Percentiles rank a stretch among this genome's conserved stretches.
Evolutionary conservation across 2,329 filamentous ascomycete species (phyloP).

Genomic region (Bipolaris bicolor): DNA sequence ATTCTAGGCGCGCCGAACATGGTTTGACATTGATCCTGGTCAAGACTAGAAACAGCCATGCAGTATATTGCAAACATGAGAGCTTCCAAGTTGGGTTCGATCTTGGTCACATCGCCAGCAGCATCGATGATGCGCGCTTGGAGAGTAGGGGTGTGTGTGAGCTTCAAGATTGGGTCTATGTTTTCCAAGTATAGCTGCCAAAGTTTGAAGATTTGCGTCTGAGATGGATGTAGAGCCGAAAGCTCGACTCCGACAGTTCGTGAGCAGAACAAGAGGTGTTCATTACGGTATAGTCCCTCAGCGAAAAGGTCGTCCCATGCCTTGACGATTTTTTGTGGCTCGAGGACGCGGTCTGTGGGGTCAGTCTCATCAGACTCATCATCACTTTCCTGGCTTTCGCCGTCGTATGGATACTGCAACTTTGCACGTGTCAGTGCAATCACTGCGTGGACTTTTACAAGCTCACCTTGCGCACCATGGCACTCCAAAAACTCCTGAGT

Average conservation of each 20-base stretch:
- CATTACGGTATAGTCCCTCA: constrained; percentile 41
- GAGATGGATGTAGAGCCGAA: constrained; percentile 66
- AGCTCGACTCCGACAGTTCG: constrained; percentile 63
- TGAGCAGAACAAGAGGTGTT: constrained; percentile 62
- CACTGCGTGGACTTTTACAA: not conserved
- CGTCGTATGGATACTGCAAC: constrained; percentile 4
- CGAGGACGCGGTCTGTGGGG: constrained; percentile 19
- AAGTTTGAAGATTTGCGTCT: constrained; percentile 69
- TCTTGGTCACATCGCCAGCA: constrained; percentile 58
- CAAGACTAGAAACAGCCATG: constrained; percentile 56
- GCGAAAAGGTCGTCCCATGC: constrained; percentile 52
- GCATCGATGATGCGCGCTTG: constrained; percentile 67
- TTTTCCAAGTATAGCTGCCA: constrained; percentile 74
- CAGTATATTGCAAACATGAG: constrained; percentile 47
- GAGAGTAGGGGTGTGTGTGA: constrained; percentile 40
- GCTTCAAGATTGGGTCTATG: constrained; percentile 39
- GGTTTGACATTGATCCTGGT: constrained; percentile 59
- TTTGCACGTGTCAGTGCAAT: constrained; percentile 1
- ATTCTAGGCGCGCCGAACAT: constrained; percentile 61
- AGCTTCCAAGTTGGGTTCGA: constrained; percentile 64
- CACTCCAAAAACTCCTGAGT: constrained; percentile 31
- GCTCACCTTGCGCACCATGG: constrained; percentile 27
- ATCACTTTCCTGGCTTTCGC: constrained; percentile 3
- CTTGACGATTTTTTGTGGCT: constrained; percentile 45
- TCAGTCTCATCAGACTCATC: constrained; percentile 11